These are phyloP conservation scores for Rosa rugosa DNA, from an alignment of 306 rosid genomes.

Conservation along the genomic window DNA sequence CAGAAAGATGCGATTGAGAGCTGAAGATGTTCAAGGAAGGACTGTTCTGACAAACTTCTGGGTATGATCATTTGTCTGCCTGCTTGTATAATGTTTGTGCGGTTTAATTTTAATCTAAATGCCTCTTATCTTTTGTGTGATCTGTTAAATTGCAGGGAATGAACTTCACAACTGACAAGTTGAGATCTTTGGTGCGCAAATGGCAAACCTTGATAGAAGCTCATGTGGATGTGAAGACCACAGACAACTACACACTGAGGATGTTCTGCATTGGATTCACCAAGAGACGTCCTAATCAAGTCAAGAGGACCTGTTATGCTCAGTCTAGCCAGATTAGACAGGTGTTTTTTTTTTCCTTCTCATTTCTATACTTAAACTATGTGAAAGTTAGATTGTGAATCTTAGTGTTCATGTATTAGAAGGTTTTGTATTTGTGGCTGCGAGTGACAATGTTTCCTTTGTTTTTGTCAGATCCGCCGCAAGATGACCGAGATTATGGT, in stretches of 20 bases:
- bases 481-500: conserved; percentile 93
- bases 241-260: conserved; percentile 74
- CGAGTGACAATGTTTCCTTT: background rate
- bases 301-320: conserved; percentile 93
- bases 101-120: background rate
- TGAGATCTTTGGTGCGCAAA: conserved; percentile 83
- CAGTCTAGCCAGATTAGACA: conserved; percentile 88
- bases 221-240: conserved; percentile 90
- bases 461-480: conserved; percentile 64
- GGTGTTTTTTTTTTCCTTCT: conserved; percentile 46
- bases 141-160: conserved; percentile 53
- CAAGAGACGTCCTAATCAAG: conserved; percentile 75
- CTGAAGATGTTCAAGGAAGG: conserved; percentile 92
- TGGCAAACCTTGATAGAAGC: conserved; percentile 96
- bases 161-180: conserved; percentile 85
- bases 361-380: background rate
- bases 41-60: conserved; percentile 89
- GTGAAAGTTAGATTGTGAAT: background rate
- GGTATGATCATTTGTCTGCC: conserved; percentile 39
- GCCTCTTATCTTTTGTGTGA: background rate
- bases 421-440: background rate
- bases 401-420: background rate
- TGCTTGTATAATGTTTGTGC: no score
- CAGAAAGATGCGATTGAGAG: conserved; percentile 94
- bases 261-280: conserved; percentile 96